Percentiles rank a stretch among this genome's conserved stretches.
Evolutionary conservation across 371 early-diverging fungal species (phyloP).

Genomic region (Lichtheimia corymbifera): DNA sequence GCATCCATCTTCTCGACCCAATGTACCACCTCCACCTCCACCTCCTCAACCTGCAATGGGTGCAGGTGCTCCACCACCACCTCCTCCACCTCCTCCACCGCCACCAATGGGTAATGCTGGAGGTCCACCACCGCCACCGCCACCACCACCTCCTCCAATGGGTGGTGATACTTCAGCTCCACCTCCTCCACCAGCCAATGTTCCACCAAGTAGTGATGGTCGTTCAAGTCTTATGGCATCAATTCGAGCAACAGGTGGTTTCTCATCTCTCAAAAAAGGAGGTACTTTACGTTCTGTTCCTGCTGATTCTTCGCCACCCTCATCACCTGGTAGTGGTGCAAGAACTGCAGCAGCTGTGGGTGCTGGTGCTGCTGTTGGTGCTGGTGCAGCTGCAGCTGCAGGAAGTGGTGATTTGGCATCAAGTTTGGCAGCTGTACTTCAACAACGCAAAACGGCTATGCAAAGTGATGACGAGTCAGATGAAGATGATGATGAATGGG

Average conservation of each 20-base stretch:
- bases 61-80: constrained; percentile 17
- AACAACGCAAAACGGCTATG: constrained; percentile 46
- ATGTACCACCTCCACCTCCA: constrained; percentile 7
- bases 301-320: not conserved
- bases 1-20: constrained; percentile 9
- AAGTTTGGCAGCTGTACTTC: constrained; percentile 42
- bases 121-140: constrained; percentile 16
- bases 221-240: constrained; percentile 41
- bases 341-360: not conserved
- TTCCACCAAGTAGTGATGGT: constrained; percentile 19
- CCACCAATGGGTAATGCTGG: constrained; percentile 11
- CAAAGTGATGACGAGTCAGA: constrained; percentile 47
- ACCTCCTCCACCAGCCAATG: constrained; percentile 18
- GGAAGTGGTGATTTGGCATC: constrained; percentile 40
- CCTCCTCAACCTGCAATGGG: constrained; percentile 9
- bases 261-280: constrained; percentile 33
- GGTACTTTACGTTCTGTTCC: constrained; percentile 20
- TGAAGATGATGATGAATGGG: constrained; percentile 27
- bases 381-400: constrained; percentile 16
- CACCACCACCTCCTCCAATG: constrained; percentile 31
- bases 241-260: constrained; percentile 47
- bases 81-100: constrained; percentile 19
- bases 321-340: constrained; percentile 14
- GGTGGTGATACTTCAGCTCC: constrained; percentile 17
- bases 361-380: constrained; percentile 17